Evolutionary conservation across 2,329 filamentous ascomycete genomes (phyloP).

Genomic region (Cladosporium cucumerinum): DNA sequence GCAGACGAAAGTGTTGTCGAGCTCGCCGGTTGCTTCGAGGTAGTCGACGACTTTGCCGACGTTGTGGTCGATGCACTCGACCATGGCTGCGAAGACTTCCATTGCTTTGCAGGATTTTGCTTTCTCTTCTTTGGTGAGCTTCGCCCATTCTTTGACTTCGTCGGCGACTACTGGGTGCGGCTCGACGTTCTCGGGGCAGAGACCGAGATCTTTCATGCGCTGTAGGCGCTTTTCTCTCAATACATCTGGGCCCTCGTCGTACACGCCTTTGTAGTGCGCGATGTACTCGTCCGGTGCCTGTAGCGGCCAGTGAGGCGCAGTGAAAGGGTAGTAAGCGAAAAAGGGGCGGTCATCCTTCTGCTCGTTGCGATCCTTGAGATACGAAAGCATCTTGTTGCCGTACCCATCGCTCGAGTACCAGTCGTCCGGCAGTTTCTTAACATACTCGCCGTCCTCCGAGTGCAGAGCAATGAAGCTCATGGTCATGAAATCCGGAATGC

Average conservation of each 20-base stretch:
- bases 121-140: slow-evolving; percentile 46
- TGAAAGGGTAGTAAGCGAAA: slow-evolving; percentile 60
- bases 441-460: slow-evolving; percentile 39
- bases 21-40: slow-evolving; percentile 53
- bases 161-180: slow-evolving; percentile 51
- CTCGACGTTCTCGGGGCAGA: slow-evolving; percentile 51
- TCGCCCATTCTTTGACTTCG: slow-evolving; percentile 49
- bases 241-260: slow-evolving; percentile 59
- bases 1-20: slow-evolving; percentile 62
- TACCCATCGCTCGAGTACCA: slow-evolving; percentile 42
- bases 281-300: slow-evolving; percentile 57
- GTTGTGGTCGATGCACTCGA: slow-evolving; percentile 58
- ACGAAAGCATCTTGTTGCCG: slow-evolving; percentile 39
- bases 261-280: slow-evolving; percentile 57
- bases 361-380: slow-evolving; percentile 36
- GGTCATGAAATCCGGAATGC: slow-evolving; percentile 41
- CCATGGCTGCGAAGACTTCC: slow-evolving; percentile 64
- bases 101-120: slow-evolving; percentile 53
- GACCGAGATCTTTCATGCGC: slow-evolving; percentile 55
- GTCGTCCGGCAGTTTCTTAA: slow-evolving; percentile 37
- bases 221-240: slow-evolving; percentile 53
- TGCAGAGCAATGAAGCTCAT: slow-evolving; percentile 42
- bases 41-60: slow-evolving; percentile 59
- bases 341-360: slow-evolving; percentile 47
- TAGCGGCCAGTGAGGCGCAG: slow-evolving; percentile 62